Percentiles rank a stretch among this genome's conserved stretches.
Evolutionary conservation across 2,329 filamentous ascomycete genomes (phyloP).

Genomic region (Cladophialophora exuberans): DNA sequence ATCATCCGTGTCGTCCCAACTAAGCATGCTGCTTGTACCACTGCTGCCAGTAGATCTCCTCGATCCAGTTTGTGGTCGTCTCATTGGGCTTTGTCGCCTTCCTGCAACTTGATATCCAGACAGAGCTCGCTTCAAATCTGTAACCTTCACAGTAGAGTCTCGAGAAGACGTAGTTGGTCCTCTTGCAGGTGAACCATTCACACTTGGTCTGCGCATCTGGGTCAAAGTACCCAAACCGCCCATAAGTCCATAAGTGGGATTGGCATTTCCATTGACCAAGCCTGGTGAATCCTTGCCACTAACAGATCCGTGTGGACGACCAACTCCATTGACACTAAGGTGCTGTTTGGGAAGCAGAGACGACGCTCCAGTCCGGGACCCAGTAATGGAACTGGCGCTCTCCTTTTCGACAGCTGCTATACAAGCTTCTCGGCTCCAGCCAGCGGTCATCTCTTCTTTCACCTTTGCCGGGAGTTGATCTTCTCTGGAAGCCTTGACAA

Average conservation of each 20-base stretch:
- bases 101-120: constrained; percentile 43
- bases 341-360: constrained; percentile 35
- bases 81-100: constrained; percentile 47
- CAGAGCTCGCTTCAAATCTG: constrained; percentile 52
- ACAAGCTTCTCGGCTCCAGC: constrained; percentile 79
- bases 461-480: constrained; percentile 67
- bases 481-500: constrained; percentile 41
- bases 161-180: constrained; percentile 42
- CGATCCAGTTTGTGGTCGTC: constrained; percentile 32
- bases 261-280: constrained; percentile 21
- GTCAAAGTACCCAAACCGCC: constrained; percentile 37
- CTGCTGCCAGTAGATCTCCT: constrained; percentile 41
- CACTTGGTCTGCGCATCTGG: constrained; percentile 41
- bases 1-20: constrained; percentile 36
- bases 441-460: constrained; percentile 73
- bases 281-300: constrained; percentile 35
- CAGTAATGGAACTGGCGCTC: constrained; percentile 71
- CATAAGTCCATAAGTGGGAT: constrained; percentile 26
- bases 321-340: constrained; percentile 30
- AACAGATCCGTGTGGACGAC: constrained; percentile 17
- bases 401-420: constrained; percentile 69
- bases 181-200: constrained; percentile 40
- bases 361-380: constrained; percentile 66
- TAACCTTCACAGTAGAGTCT: constrained; percentile 52
- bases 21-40: constrained; percentile 49